phyloP scores from a whole-genome alignment of 257 asterid species.

The Ajuga chamaepitys region DNA sequence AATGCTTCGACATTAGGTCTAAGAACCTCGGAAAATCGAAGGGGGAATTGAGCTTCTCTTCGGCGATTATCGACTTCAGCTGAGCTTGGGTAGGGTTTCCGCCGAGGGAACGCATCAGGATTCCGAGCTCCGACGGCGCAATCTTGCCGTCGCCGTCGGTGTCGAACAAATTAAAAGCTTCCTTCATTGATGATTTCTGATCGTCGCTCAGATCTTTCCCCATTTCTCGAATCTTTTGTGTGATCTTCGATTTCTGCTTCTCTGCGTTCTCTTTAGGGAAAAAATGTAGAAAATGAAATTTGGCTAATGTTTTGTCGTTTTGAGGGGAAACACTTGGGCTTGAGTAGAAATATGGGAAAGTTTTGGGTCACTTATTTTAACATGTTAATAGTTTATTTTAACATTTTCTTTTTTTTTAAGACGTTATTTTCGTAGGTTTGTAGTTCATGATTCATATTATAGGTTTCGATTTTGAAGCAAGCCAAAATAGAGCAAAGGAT shows the following conservation, averaged over 20 bases:
- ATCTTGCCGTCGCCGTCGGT: conserved; percentile 93
- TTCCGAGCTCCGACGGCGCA: conserved; percentile 83
- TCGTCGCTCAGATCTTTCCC: conserved; percentile 93
- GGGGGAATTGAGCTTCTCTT: conserved; percentile 65
- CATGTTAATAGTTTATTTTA: too few relatives aligned
- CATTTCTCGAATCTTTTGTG: conserved; percentile 23
- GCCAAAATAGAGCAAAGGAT: too few relatives aligned
- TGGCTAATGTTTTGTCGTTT: too few relatives aligned
- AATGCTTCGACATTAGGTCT: conserved; percentile 82
- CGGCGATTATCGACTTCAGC: conserved; percentile 60
- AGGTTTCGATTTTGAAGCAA: too few relatives aligned
- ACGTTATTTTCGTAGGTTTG: too few relatives aligned
- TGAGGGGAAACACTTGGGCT: too few relatives aligned
- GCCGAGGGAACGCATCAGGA: conserved; percentile 89
- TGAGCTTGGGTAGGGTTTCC: conserved; percentile 97
- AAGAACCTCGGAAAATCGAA: conserved; percentile 72
- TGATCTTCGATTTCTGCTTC: conserved; percentile 4
- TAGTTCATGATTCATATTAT: too few relatives aligned
- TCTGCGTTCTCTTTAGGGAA: too few relatives aligned
- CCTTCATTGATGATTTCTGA: conserved; percentile 79
- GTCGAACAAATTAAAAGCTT: conserved; percentile 88
- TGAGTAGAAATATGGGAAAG: too few relatives aligned
- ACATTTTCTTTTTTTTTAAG: too few relatives aligned
- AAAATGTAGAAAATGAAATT: too few relatives aligned
- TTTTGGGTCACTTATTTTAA: too few relatives aligned